phyloP scores from a whole-genome alignment of 768 basidiomycete species.

The Leccinum boreale region DNA sequence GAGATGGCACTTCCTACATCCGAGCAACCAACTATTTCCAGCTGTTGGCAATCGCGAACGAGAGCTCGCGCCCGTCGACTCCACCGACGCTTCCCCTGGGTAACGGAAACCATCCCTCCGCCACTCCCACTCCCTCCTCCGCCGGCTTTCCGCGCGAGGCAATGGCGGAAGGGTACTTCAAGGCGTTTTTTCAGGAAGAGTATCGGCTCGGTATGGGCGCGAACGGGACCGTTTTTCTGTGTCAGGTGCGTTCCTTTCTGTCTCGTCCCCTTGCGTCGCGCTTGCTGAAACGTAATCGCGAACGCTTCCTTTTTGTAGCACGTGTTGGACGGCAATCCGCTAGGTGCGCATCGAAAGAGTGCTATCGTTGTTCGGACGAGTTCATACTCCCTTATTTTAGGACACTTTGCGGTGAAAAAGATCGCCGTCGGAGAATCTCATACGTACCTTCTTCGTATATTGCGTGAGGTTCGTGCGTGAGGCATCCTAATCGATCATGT shows the following conservation, averaged over 20 bases:
- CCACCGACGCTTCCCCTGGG: slow-evolving; percentile 35
- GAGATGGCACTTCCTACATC: slow-evolving; percentile 42
- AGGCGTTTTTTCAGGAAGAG: slow-evolving; percentile 90
- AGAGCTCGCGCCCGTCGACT: slow-evolving; percentile 51
- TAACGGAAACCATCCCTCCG: slow-evolving; percentile 13
- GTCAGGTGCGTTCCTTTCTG: slow-evolving; percentile 53
- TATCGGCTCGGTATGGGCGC: slow-evolving; percentile 91
- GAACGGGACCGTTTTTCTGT: slow-evolving; percentile 86
- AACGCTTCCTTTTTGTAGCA: slow-evolving; percentile 45
- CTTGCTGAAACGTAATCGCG: slow-evolving; percentile 2
- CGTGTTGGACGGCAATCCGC: slow-evolving; percentile 79
- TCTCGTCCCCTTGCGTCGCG: not conserved
- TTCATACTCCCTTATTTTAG: slow-evolving; percentile 30
- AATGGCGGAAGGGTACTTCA: slow-evolving; percentile 92
- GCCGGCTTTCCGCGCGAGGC: slow-evolving; percentile 55
- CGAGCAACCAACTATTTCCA: slow-evolving; percentile 81
- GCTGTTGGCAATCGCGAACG: slow-evolving; percentile 68
- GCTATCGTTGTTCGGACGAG: not conserved
- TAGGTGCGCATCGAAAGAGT: slow-evolving; percentile 45
- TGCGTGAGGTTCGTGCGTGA: slow-evolving; percentile 60
- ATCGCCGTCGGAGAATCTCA: slow-evolving; percentile 93
- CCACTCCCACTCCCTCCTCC: slow-evolving; percentile 10
- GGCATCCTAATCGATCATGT: not conserved
- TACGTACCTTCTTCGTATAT: slow-evolving; percentile 75
- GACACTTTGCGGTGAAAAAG: slow-evolving; percentile 94